Conservation (phyloP, 2,329 filamentous ascomycete species). For the Neodidymelliopsis sp. region DNA sequence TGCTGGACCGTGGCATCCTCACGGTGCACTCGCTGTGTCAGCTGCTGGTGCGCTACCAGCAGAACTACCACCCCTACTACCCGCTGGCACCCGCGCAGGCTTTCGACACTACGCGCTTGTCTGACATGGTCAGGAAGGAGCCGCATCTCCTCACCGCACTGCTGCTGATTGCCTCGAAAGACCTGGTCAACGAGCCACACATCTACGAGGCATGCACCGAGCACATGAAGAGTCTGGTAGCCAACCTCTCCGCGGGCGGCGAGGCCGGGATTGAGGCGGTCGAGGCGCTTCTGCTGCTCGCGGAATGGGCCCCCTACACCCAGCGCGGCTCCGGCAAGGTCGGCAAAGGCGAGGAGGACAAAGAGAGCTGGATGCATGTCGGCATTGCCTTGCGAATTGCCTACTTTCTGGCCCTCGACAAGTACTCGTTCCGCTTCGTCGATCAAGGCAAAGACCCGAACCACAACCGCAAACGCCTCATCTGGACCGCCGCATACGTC, state of each 20-base stretch:
- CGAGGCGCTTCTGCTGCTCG: conserved; percentile 72
- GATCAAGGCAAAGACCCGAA: conserved; percentile 65
- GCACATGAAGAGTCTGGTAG: conserved; percentile 74
- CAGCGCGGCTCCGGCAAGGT: conserved; percentile 68
- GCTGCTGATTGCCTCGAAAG: conserved; percentile 74
- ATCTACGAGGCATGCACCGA: conserved; percentile 72
- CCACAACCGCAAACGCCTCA: conserved; percentile 69
- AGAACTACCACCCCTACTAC: conserved; percentile 74
- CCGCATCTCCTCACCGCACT: conserved; percentile 74
- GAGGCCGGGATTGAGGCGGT: conserved; percentile 75
- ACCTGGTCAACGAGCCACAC: conserved; percentile 68
- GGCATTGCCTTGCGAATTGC: conserved; percentile 73
- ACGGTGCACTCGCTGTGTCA: conserved; percentile 58
- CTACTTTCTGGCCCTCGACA: conserved; percentile 74
- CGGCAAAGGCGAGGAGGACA: conserved; percentile 75
- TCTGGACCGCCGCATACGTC: conserved; percentile 66
- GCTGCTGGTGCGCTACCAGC: conserved; percentile 65
- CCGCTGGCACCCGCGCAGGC: conserved; percentile 70
- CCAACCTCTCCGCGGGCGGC: conserved; percentile 70
- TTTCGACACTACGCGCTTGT: conserved; percentile 62
- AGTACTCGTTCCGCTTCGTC: conserved; percentile 70
- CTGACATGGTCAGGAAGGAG: conserved; percentile 66
- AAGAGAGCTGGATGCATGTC: conserved; percentile 80
- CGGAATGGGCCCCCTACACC: conserved; percentile 76
- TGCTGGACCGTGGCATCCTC: conserved; percentile 52